Conservation (phyloP, 768 basidiomycete genomes). For the Psilocybe subaeruginosa region DNA sequence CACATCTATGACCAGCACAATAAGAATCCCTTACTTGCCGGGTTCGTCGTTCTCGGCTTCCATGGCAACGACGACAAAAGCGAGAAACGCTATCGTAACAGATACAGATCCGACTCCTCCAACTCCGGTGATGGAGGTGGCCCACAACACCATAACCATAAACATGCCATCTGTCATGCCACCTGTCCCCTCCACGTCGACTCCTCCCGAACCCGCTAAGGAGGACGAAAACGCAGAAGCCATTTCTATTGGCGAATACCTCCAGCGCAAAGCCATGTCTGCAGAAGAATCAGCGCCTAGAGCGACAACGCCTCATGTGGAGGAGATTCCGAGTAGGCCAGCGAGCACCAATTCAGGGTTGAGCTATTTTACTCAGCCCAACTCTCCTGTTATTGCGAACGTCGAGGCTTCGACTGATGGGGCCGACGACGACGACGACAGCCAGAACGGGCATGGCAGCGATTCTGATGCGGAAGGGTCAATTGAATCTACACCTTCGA, state of each 20-base stretch:
- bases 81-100: background rate
- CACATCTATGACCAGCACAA: conserved; percentile 11
- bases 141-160: background rate
- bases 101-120: background rate
- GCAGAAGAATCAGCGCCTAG: background rate
- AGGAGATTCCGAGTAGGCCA: conserved; percentile 2
- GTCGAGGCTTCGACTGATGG: background rate
- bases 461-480: background rate
- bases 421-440: background rate
- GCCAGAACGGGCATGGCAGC: background rate
- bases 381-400: background rate
- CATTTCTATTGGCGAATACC: conserved; percentile 21
- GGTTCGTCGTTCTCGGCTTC: background rate
- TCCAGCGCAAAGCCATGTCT: conserved; percentile 16
- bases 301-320: background rate
- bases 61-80: background rate
- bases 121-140: background rate
- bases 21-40: background rate
- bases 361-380: conserved; percentile 16
- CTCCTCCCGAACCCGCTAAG: background rate
- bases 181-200: background rate
- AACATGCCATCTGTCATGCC: background rate
- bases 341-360: conserved; percentile 16
- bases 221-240: background rate
- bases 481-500: background rate